Evolutionary conservation across 192 early-diverging fungal genomes (phyloP).

Genomic region (Spinellus fusiger): DNA sequence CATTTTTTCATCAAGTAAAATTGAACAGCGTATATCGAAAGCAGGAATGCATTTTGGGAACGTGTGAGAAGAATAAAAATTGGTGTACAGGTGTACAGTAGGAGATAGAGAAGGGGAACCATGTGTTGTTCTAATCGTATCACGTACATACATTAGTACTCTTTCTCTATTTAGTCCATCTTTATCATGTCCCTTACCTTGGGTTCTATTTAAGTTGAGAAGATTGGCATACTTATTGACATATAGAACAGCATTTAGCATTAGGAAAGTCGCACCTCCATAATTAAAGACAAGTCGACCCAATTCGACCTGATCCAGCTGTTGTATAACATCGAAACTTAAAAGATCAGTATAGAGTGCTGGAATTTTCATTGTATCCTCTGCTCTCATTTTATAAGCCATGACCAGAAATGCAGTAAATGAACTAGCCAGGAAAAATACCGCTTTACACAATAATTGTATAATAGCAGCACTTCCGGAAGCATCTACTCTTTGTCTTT

Average conservation of each 20-base stretch:
- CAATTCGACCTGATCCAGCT: constrained; percentile 15
- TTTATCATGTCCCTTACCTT: not conserved
- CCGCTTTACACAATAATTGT: constrained; percentile 3
- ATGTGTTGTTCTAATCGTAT: not conserved
- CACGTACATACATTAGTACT: not conserved
- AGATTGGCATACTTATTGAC: constrained; percentile 18
- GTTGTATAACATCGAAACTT: constrained; percentile 2
- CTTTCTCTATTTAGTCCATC: too few relatives aligned
- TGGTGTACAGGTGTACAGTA: constrained; percentile 44
- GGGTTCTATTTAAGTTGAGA: not conserved
- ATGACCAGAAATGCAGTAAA: constrained; percentile 14
- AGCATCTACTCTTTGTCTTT: not conserved
- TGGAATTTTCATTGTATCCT: not conserved
- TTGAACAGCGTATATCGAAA: constrained; percentile 49
- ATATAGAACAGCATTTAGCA: constrained; percentile 18
- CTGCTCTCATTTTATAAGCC: constrained; percentile 27
- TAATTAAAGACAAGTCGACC: constrained; percentile 31
- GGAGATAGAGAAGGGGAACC: constrained; percentile 9
- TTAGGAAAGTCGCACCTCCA: constrained; percentile 15
- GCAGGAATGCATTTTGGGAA: constrained; percentile 56
- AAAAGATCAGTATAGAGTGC: constrained; percentile 9
- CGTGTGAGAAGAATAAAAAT: constrained; percentile 59
- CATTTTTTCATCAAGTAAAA: constrained; percentile 23
- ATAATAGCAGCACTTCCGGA: constrained; percentile 8
- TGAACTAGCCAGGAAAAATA: not conserved